Conservation (phyloP, 2,329 filamentous ascomycete genomes). For the Kalaharituber pfeilii region DNA sequence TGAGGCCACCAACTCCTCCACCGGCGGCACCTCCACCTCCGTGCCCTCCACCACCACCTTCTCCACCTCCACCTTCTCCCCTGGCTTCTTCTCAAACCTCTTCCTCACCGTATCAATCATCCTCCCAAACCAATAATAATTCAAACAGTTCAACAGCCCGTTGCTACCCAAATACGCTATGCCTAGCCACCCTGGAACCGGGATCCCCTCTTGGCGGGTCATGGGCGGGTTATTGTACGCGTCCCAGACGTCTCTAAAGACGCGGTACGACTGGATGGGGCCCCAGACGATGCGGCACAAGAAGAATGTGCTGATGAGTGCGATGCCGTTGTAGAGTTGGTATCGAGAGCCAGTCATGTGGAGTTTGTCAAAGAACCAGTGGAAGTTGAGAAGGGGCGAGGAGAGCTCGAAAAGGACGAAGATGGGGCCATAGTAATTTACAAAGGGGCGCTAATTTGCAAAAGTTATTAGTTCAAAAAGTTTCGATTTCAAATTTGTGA, state of each 20-base stretch:
- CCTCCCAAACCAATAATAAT: slow-evolving; percentile 74
- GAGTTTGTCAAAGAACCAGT: slow-evolving; percentile 85
- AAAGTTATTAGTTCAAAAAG: neutral
- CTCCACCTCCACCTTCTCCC: slow-evolving; percentile 23
- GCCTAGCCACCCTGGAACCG: slow-evolving; percentile 53
- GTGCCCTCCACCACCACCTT: slow-evolving; percentile 20
- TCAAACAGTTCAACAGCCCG: slow-evolving; percentile 53
- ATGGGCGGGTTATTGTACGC: slow-evolving; percentile 34
- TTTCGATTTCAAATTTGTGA: too few species aligned
- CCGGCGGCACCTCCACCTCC: slow-evolving; percentile 18
- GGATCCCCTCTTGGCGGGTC: slow-evolving; percentile 28
- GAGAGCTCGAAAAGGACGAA: slow-evolving; percentile 83
- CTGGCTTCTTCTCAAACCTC: slow-evolving; percentile 37
- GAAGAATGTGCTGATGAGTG: slow-evolving; percentile 58
- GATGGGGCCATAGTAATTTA: slow-evolving; percentile 63
- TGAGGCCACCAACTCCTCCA: neutral
- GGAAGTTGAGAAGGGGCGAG: slow-evolving; percentile 68
- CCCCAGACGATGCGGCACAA: slow-evolving; percentile 61
- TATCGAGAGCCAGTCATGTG: slow-evolving; percentile 55
- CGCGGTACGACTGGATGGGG: slow-evolving; percentile 49
- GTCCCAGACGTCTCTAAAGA: slow-evolving; percentile 52
- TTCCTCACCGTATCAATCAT: slow-evolving; percentile 68
- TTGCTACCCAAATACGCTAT: slow-evolving; percentile 52
- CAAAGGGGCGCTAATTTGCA: slow-evolving; percentile 67
- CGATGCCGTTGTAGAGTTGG: slow-evolving; percentile 62